Evolutionary conservation across 148 eudicot species (phyloP).

Genomic region (Tetragonia tetragonoides): DNA sequence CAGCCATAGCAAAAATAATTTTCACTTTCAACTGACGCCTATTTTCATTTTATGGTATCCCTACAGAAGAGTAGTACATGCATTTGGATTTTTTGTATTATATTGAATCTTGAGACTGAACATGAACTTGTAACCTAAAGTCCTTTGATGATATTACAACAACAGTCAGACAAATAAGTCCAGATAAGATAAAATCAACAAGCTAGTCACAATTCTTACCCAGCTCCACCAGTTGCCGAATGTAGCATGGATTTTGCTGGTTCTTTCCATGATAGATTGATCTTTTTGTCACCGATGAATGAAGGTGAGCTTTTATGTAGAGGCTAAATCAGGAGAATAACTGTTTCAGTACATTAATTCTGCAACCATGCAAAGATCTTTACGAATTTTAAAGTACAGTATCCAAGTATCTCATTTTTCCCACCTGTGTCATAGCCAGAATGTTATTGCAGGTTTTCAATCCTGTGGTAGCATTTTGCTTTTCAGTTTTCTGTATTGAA

Average conservation of each 20-base stretch:
- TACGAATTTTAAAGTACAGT: not conserved
- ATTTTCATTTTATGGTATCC: not conserved
- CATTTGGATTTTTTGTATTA: no score
- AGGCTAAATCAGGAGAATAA: conserved; percentile 47
- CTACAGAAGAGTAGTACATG: not conserved
- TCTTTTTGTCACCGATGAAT: conserved; percentile 77
- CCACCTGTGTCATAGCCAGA: conserved; percentile 86
- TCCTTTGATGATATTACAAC: not conserved
- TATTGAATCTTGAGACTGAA: not conserved
- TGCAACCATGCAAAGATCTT: not conserved
- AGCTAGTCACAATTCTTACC: conserved; percentile 43
- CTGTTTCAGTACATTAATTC: not conserved
- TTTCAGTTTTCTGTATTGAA: conserved; percentile 64
- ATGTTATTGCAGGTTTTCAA: conserved; percentile 90
- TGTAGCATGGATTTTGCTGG: conserved; percentile 43
- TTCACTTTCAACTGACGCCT: not conserved
- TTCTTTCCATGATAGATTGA: conserved; percentile 88
- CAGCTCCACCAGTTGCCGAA: conserved; percentile 38
- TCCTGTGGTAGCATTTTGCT: conserved; percentile 74
- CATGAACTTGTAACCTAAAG: not conserved
- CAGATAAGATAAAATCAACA: not conserved
- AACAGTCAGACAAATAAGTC: not conserved
- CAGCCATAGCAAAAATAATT: not conserved
- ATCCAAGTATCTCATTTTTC: not conserved
- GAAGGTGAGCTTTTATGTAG: conserved; percentile 74